Conservation (phyloP, 805 yeast genomes). For the Saccharomycopsis olivae region DNA sequence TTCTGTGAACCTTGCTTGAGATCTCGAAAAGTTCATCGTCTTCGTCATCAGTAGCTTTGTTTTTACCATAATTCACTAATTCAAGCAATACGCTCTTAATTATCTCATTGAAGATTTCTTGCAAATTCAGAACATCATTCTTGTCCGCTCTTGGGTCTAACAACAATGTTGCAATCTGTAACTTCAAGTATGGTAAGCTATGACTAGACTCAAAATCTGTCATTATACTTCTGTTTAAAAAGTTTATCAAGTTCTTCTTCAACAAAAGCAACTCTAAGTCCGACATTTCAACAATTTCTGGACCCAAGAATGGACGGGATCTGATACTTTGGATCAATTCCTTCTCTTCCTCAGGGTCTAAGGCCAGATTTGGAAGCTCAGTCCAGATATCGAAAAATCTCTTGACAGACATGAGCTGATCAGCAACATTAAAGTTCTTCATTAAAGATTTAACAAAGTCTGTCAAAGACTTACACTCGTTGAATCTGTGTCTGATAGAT, state of each 20-base stretch:
- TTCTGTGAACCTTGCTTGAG: slow-evolving; percentile 25
- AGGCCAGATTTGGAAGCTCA: slow-evolving; percentile 25
- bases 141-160: slow-evolving; percentile 28
- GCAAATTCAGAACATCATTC: slow-evolving; percentile 18
- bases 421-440: slow-evolving; percentile 54
- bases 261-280: slow-evolving; percentile 37
- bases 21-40: slow-evolving; percentile 3
- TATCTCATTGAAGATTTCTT: slow-evolving; percentile 22
- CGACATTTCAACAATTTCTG: slow-evolving; percentile 41
- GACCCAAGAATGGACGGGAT: slow-evolving; percentile 53
- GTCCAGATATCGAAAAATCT: slow-evolving; percentile 40
- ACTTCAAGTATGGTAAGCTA: slow-evolving; percentile 37
- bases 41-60: neutral
- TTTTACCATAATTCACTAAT: neutral
- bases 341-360: slow-evolving; percentile 23
- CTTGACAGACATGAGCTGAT: slow-evolving; percentile 49
- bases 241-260: slow-evolving; percentile 43
- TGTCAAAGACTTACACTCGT: slow-evolving; percentile 55
- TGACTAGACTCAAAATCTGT: slow-evolving; percentile 26
- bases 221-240: slow-evolving; percentile 39
- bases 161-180: slow-evolving; percentile 42
- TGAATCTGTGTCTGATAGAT: slow-evolving; percentile 41
- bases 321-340: slow-evolving; percentile 30
- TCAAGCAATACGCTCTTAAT: slow-evolving; percentile 20
- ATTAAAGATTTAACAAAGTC: slow-evolving; percentile 68